phyloP scores from a whole-genome alignment of 257 asterid species.

The Capsicum rhomboideum region DNA sequence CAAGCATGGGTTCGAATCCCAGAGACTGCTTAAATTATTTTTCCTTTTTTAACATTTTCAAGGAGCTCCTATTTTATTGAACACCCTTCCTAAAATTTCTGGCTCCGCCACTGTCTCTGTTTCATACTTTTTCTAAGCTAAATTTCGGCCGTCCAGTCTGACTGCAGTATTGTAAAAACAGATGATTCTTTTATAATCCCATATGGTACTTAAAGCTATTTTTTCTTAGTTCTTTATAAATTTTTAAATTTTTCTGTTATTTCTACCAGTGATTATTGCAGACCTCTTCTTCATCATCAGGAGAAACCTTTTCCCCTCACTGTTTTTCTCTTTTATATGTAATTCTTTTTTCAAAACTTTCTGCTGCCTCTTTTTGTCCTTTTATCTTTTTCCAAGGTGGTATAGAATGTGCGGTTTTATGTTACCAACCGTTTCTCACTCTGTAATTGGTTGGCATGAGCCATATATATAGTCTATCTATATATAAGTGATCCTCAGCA shows the following conservation, averaged over 20 bases:
- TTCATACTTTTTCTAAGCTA: too few relatives aligned
- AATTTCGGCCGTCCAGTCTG: background rate
- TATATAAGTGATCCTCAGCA: background rate
- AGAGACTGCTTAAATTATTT: too few relatives aligned
- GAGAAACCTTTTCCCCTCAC: background rate
- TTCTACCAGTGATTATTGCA: background rate
- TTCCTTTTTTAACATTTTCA: too few relatives aligned
- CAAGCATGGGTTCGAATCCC: too few relatives aligned
- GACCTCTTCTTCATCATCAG: background rate
- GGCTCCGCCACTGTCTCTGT: too few relatives aligned
- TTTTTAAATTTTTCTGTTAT: background rate
- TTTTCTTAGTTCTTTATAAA: background rate
- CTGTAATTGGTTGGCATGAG: background rate
- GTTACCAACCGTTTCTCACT: background rate
- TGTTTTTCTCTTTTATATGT: background rate
- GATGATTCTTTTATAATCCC: background rate
- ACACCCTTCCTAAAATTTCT: too few relatives aligned
- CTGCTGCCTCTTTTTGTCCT: background rate
- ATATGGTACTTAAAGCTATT: background rate
- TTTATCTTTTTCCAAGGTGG: background rate
- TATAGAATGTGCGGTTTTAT: background rate
- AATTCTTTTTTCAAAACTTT: background rate
- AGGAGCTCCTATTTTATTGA: too few relatives aligned
- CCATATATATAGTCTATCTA: background rate
- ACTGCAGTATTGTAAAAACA: background rate